These are phyloP conservation scores for Coleophoma crateriformis DNA, from an alignment of 2,329 filamentous ascomycete species.

Conservation along the genomic window DNA sequence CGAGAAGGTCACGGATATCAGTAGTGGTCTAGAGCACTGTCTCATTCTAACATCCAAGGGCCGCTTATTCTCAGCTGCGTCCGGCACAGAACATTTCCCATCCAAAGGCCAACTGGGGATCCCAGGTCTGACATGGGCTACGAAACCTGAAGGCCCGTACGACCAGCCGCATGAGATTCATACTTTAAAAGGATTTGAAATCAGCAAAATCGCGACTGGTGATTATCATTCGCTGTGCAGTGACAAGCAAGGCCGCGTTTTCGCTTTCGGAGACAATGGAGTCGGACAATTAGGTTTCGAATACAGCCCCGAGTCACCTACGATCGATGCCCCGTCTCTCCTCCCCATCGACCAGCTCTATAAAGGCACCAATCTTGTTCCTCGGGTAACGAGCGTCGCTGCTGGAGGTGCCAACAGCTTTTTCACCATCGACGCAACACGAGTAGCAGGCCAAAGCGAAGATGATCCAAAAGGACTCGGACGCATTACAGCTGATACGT, in stretches of 20 bases:
- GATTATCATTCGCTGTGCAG: conserved; percentile 81
- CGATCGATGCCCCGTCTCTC: conserved; percentile 63
- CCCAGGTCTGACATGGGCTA: conserved; percentile 74
- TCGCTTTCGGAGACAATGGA: conserved; percentile 87
- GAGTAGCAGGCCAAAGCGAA: conserved; percentile 41
- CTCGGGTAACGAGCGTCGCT: conserved; percentile 69
- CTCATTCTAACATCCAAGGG: conserved; percentile 80
- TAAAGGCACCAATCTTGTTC: conserved; percentile 52
- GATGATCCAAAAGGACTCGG: conserved; percentile 36
- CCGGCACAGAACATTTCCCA: conserved; percentile 73
- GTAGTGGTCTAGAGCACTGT: conserved; percentile 78
- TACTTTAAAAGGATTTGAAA: conserved; percentile 63
- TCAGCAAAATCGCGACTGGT: conserved; percentile 72
- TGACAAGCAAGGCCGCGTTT: conserved; percentile 71
- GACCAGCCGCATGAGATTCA: conserved; percentile 78
- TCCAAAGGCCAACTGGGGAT: conserved; percentile 82
- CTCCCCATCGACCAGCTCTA: conserved; percentile 72
- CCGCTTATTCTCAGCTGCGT: conserved; percentile 83
- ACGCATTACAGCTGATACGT: conserved; percentile 68
- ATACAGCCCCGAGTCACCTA: conserved; percentile 53
- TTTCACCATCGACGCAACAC: conserved; percentile 75
- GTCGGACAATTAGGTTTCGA: conserved; percentile 88
- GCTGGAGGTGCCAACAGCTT: conserved; percentile 86
- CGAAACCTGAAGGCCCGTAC: conserved; percentile 69
- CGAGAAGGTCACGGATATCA: conserved; percentile 70